Base-by-base conservation (phyloP, 345 rosid species). In the Noccaea bulbosa region DNA sequence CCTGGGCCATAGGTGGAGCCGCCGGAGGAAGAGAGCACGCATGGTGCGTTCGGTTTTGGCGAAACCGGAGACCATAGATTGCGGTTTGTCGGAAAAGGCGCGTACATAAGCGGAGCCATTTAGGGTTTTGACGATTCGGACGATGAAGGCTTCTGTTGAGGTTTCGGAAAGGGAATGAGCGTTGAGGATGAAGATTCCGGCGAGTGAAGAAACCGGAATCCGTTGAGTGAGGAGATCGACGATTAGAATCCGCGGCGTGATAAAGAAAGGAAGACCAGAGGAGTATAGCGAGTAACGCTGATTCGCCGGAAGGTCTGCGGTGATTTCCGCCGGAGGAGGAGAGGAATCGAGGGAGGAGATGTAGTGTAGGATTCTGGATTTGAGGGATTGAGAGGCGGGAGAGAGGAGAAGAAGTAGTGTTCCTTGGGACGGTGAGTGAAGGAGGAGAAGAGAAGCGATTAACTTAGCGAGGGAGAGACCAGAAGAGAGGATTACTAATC, bases 141-240 rank as follows among this genome's bases (percentile, higher is more conserved):
- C 89, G 40, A 91, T 94, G 81, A 94, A 94, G n/a, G 93, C 87
- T 69, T 94, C 99, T 0, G 95, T 91, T 7, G 97, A 91, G 32
- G 95, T 82, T 62, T 94, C 98, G 2, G 89, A 73, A 41, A 94
- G 82, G 0, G 93, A 74, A 72, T 91, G 97, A 8, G 81, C 84
- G 51, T 79, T 84, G 35, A 86, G 90, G 20, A 91, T 78, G 72
- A 86, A 55, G 15, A 94, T 50, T 8, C 93, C 95, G 6, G 98
- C 83, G 4, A 94, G 75, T 14, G 71, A 60, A 43, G 93, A 85
- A 39, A 82, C 74, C 3, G 94, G 96, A 67, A 90, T 70, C 54
- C 77, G 81, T 38, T 77, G 82, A 53, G 83, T 78, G 43, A 94
- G 78, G 33, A 94, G 82, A 77, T 94, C 99, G 14, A 91, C 99